Evolutionary conservation across 2,329 filamentous ascomycete species (phyloP).

Genomic region (Metarhizium anisopliae): DNA sequence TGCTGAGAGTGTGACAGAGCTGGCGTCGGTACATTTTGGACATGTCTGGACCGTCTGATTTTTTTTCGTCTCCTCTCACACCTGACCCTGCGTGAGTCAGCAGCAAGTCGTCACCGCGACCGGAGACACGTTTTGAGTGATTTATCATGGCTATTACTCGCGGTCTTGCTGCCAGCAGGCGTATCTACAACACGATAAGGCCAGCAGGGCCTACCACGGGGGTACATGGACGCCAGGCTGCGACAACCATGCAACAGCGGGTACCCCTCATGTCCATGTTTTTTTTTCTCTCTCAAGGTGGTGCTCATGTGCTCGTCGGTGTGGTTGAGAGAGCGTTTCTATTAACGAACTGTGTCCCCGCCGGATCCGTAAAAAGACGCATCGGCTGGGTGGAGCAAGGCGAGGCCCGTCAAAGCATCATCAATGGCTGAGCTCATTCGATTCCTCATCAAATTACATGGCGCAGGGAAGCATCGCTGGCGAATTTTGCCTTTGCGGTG

Average conservation of each 20-base stretch:
- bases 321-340: background rate
- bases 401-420: background rate
- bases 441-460: background rate
- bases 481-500: background rate
- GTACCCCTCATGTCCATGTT: constrained; percentile 1
- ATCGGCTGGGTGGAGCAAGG: constrained; percentile 3
- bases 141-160: constrained; percentile 5
- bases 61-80: background rate
- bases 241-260: constrained; percentile 2
- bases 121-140: constrained; percentile 7
- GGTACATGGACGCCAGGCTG: background rate
- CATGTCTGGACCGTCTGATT: background rate
- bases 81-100: background rate
- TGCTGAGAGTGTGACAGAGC: background rate
- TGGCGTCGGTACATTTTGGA: background rate
- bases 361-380: constrained; percentile 22
- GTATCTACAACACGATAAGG: background rate
- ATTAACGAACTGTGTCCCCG: background rate
- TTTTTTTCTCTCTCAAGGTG: background rate
- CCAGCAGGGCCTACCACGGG: constrained; percentile 2
- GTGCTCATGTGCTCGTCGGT: background rate
- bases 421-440: background rate
- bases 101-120: constrained; percentile 1
- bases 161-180: background rate
- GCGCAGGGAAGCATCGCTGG: background rate